These are phyloP conservation scores for Pecoramyces ruminantium DNA, from an alignment of 192 early-diverging fungal species.

Conservation along the genomic window DNA sequence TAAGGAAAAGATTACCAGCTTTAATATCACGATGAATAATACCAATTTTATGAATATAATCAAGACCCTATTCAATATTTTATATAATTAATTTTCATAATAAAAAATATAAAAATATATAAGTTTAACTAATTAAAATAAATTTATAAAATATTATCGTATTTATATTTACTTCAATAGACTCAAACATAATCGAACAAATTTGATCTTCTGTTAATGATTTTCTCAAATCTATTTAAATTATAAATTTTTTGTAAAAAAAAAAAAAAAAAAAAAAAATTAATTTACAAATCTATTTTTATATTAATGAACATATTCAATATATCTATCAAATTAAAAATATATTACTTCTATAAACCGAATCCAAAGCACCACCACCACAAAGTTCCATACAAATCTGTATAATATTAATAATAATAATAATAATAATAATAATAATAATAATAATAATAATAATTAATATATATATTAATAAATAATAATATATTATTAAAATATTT, in stretches of 20 bases:
- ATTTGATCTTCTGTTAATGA: conserved; percentile 36
- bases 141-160: no score
- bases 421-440: no score
- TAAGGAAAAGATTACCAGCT: conserved; percentile 37
- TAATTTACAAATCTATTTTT: not conserved
- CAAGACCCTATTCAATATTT: conserved; percentile 31
- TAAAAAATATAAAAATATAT: no score
- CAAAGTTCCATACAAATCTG: conserved; percentile 53
- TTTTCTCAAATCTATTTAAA: conserved; percentile 24
- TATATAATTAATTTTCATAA: no score
- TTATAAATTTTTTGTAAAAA: not conserved
- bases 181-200: conserved; percentile 33
- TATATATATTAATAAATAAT: no score
- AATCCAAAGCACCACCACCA: conserved; percentile 37
- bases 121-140: no score
- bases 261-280: not conserved
- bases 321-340: no score
- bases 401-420: no score
- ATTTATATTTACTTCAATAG: conserved; percentile 17
- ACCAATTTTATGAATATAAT: conserved; percentile 36
- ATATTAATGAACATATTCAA: no score
- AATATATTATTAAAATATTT: no score
- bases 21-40: conserved; percentile 51
- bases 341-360: conserved; percentile 28
- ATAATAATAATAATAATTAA: no score